Conservation (phyloP, 176 grass and related monocot genomes). For the Lolium perenne region DNA sequence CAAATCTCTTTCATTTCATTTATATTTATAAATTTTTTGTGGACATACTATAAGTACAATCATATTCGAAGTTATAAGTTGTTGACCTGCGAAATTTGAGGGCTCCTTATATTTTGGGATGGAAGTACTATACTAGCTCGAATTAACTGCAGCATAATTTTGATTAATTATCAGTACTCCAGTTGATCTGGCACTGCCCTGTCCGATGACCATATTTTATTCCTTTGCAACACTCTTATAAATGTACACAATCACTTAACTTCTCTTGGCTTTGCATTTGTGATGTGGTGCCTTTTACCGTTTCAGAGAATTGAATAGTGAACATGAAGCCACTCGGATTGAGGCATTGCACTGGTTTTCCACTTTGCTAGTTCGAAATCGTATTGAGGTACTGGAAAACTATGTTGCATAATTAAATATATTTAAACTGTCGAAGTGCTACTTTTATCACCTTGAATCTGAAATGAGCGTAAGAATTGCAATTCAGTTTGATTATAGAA, state of each 20-base stretch:
- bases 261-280: not conserved
- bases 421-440: conserved; percentile 22
- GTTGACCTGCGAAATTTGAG: too few species aligned
- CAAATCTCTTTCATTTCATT: too few species aligned
- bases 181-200: not conserved
- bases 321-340: conserved; percentile 87
- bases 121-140: not conserved
- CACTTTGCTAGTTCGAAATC: conserved; percentile 67
- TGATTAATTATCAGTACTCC: not conserved
- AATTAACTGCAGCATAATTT: not conserved
- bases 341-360: conserved; percentile 94
- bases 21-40: too few species aligned
- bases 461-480: conserved; percentile 9
- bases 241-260: conserved; percentile 9
- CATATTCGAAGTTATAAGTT: too few species aligned
- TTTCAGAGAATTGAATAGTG: conserved; percentile 92
- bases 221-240: conserved; percentile 11
- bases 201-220: not conserved
- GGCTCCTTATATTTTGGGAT: too few species aligned
- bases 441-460: conserved; percentile 33
- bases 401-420: conserved; percentile 29
- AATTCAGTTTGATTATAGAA: conserved; percentile 29
- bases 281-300: conserved; percentile 11
- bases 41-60: too few species aligned
- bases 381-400: conserved; percentile 71